Evolutionary conservation across 2,329 filamentous ascomycete genomes (phyloP).

Genomic region (Volutella citrinella): DNA sequence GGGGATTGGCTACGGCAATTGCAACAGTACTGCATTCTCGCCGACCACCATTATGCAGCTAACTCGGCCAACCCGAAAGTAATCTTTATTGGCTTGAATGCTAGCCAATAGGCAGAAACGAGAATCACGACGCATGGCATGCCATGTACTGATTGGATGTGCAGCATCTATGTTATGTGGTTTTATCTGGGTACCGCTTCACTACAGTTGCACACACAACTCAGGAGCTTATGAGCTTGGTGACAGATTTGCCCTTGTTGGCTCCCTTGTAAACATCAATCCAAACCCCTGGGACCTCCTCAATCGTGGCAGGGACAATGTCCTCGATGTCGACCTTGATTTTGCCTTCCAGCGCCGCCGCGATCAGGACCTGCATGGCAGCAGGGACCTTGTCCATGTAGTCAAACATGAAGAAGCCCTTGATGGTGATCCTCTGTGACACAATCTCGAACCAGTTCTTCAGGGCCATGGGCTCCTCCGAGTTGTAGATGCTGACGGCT

Average conservation of each 20-base stretch:
- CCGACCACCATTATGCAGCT: too few species aligned
- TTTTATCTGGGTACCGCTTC: too few species aligned
- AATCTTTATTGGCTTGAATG: too few species aligned
- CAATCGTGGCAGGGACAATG: conserved; percentile 8
- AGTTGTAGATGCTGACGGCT: conserved; percentile 25
- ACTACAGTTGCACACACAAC: too few species aligned
- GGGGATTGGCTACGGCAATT: too few species aligned
- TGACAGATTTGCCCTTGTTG: conserved; percentile 11
- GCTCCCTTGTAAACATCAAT: conserved; percentile 8
- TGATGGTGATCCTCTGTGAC: conserved; percentile 22
- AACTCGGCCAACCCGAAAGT: too few species aligned
- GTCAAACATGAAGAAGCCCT: conserved; percentile 28
- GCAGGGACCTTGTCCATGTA: conserved; percentile 27
- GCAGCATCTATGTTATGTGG: too few species aligned
- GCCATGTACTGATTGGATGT: too few species aligned
- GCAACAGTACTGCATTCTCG: too few species aligned
- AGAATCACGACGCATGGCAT: too few species aligned
- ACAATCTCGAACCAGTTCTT: conserved; percentile 28
- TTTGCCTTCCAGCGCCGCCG: conserved; percentile 22
- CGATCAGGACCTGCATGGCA: conserved; percentile 24
- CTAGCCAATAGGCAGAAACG: too few species aligned
- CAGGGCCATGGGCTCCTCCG: conserved; percentile 26
- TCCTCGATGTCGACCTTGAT: conserved; percentile 19
- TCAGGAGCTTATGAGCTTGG: conserved; percentile 9
- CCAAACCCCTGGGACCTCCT: conserved; percentile 13